Evolutionary conservation across 768 basidiomycete genomes (phyloP).

Genomic region (Phaeotremella skinneri): DNA sequence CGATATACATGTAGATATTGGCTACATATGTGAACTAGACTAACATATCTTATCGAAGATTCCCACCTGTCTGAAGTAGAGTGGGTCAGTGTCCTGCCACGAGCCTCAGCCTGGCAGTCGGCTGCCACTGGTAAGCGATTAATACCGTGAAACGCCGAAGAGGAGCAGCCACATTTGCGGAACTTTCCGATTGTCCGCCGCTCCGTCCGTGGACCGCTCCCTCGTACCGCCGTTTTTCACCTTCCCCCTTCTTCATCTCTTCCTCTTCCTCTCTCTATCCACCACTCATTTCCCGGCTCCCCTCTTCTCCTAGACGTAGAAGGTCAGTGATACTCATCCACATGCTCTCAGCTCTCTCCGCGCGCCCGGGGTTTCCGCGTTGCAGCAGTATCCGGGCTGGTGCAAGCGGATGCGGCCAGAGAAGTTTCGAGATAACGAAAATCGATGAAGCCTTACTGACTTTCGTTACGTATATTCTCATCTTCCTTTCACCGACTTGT

Average conservation of each 20-base stretch:
- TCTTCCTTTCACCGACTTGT: background rate
- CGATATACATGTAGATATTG: too few relatives aligned
- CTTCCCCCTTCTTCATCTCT: background rate
- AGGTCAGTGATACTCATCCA: slow-evolving; percentile 4
- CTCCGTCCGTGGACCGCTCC: slow-evolving; percentile 2
- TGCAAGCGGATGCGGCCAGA: background rate
- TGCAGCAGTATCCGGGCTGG: background rate
- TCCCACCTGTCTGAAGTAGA: too few relatives aligned
- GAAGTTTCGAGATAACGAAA: background rate
- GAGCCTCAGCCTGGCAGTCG: too few relatives aligned
- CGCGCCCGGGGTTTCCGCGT: background rate
- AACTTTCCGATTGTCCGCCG: background rate
- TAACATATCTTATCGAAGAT: too few relatives aligned
- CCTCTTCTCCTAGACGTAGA: slow-evolving; percentile 8
- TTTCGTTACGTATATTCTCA: too few relatives aligned
- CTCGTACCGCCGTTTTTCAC: slow-evolving; percentile 6
- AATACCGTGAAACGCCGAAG: background rate
- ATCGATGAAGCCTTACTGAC: too few relatives aligned
- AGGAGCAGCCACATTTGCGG: background rate
- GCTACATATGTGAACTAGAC: too few relatives aligned
- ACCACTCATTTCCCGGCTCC: slow-evolving; percentile 12
- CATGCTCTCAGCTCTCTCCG: background rate
- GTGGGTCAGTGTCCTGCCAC: too few relatives aligned
- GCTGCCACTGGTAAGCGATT: background rate
- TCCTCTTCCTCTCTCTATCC: slow-evolving; percentile 9